These are phyloP conservation scores for Hibiscus syriacus DNA, from an alignment of 345 rosid genomes.

Conservation along the genomic window DNA sequence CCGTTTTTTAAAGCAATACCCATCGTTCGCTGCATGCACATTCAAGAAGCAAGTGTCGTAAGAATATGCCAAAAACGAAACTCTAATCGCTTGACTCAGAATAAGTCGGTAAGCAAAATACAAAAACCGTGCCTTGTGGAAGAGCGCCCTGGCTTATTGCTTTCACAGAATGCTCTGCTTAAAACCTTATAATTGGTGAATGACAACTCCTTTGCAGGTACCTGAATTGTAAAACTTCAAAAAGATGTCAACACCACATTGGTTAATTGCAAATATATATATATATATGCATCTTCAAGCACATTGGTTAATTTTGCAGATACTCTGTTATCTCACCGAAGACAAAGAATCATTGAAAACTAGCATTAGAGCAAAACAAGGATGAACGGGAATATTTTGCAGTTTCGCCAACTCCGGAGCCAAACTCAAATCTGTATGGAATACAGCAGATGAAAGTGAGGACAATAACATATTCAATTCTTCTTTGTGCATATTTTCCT, in stretches of 20 bases:
- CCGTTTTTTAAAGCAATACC: conserved; percentile 69
- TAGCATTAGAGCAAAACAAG: conserved; percentile 80
- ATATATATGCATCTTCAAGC: neutral
- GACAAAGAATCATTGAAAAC: conserved; percentile 74
- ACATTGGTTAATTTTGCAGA: neutral
- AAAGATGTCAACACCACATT: neutral
- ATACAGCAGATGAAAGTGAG: neutral
- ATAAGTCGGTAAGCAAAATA: neutral
- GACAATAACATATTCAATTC: conserved; percentile 6
- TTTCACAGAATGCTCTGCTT: conserved; percentile 73
- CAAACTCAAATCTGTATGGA: conserved; percentile 49
- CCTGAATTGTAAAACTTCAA: conserved; percentile 29
- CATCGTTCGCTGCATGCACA: conserved; percentile 58
- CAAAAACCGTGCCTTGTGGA: conserved; percentile 32
- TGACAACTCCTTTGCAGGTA: conserved; percentile 60
- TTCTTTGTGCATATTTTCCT: neutral
- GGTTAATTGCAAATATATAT: neutral
- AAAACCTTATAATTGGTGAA: conserved; percentile 55
- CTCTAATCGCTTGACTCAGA: neutral
- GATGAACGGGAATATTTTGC: conserved; percentile 54
- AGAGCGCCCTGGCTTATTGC: conserved; percentile 73
- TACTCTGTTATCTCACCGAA: conserved; percentile 31
- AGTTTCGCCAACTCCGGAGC: conserved; percentile 47
- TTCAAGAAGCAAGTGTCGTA: neutral
- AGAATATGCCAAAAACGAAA: conserved; percentile 2